Evolutionary conservation across 192 early-diverging fungal species (phyloP).

Genomic region (Coemansia sp.): DNA sequence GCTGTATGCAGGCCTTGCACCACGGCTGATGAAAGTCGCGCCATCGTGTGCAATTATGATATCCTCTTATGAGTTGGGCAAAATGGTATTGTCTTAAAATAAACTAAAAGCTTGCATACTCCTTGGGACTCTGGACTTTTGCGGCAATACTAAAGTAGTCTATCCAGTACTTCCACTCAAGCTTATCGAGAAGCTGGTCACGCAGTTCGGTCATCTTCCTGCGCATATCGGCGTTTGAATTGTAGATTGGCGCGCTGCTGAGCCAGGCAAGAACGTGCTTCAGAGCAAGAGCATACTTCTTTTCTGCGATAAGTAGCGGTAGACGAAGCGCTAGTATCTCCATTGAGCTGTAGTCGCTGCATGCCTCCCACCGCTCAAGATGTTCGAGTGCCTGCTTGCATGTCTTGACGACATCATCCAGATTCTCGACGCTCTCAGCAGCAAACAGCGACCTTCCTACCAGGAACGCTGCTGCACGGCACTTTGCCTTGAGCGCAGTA

Average conservation of each 20-base stretch:
- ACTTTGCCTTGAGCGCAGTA: constrained; percentile 60
- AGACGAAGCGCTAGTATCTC: not conserved
- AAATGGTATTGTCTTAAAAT: constrained; percentile 23
- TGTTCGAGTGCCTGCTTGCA: constrained; percentile 36
- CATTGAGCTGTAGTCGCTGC: not conserved
- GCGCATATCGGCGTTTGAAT: constrained; percentile 55
- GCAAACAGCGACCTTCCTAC: constrained; percentile 52
- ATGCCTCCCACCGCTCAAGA: not conserved
- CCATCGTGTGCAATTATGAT: constrained; percentile 97
- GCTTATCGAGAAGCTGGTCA: constrained; percentile 56
- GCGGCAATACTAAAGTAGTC: constrained; percentile 37
- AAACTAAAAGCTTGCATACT: not conserved
- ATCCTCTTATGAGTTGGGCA: constrained; percentile 77
- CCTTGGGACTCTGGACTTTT: not conserved
- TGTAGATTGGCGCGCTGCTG: constrained; percentile 50
- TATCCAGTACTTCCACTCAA: constrained; percentile 70
- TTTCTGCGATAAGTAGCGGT: not conserved
- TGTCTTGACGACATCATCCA: constrained; percentile 22
- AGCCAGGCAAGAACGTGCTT: constrained; percentile 71
- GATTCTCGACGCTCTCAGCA: constrained; percentile 56
- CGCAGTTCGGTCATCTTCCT: constrained; percentile 53
- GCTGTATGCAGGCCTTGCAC: constrained; percentile 57
- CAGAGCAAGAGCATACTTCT: constrained; percentile 51
- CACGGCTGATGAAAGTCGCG: constrained; percentile 84
- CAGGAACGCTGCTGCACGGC: constrained; percentile 47